Evolutionary conservation across 495 filamentous ascomycete genomes (phyloP), one percentile per base, ranked within the genome.

Genomic region (Hypomontagnella monticulosa): DNA sequence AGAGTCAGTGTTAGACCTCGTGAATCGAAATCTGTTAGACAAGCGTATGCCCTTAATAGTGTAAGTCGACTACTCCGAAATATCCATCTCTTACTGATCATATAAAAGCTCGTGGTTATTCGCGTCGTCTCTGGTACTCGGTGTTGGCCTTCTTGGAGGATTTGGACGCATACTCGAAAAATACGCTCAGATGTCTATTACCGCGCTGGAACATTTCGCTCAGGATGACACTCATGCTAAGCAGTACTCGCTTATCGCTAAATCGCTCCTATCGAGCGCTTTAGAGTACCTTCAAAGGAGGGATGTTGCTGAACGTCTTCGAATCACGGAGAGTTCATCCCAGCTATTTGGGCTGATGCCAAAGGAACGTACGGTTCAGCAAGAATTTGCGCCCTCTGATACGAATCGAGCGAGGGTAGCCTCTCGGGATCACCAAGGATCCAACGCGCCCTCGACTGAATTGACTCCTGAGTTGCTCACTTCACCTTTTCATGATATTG

Each of bases 101-200:
- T 6, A 33, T 8, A 4, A 4, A 42, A 80, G 79, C 5, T 80
- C 79, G 1, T 81, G 79, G 79, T 64, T 81, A 1, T 81, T 81
- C 66, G 79, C 78, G 4, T 75, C 79, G 4, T 80, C 79, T 2
- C 71, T 81, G 4, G 78, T 81, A 10, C 76, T 81, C 10, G 77
- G 79, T 3, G 68, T 80, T 7, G 78, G 79, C 14, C 73, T 80
- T 1, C 58, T 81, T 0, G 78, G 78, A 3, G 72, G 74, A 0
- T 81, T 81, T 42, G 78, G 79, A 4, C 78, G 78, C 44, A 72
- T 79, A 27, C 73, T 81, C 2, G 79, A 80, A 43, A 81, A 79
- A 46, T 72, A 79, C 43, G 74, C 77, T 27, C 71, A 65, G 0
- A 67, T 73, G 40, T 75, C 76, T 19, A 81, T 81, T 27, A 42